Evolutionary conservation across 2,329 filamentous ascomycete species (phyloP), one percentile per base, ranked within the genome.

Genomic region (Talaromyces verruculosus): DNA sequence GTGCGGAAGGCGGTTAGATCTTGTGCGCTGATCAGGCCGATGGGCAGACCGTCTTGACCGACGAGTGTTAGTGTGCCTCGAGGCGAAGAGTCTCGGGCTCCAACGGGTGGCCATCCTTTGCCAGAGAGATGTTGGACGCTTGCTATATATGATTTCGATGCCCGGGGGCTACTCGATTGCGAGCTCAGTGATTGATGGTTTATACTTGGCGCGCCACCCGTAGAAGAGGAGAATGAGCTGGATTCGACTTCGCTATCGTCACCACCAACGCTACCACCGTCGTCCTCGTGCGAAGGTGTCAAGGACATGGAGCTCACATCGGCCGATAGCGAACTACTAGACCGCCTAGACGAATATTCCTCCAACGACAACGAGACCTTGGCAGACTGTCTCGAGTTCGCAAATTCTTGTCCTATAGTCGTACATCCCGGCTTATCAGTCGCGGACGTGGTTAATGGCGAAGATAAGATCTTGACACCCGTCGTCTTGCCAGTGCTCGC

Each of bases 1-100:
- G 89, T 91, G 55, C 89, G 84, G 77, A 91, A 91, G 0, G 88
- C 88, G 0, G 89, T 91, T 19, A 91, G 78, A 70, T 90, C 88
- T 66, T 86, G 86, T 0, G 89, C 88, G 70, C 89, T 90, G 67
- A 91, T 79, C 19, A 90, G 76, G 1, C 85, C 89, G 19, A 85
- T 83, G 0, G 87, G 85, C n/a, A 81, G 78, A 11, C 88, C 87
- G 35, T 78, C 72, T 15, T 78, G 77, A 70, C 89, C 87, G 37
- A 89, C 81, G 0, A 90, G 79, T 0, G 86, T 88, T 17, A 89
- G 75, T 22, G 84, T 84, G 63, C 87, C 87, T 66, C 80, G 81
- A 39, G 84, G 84, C 1, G 82, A 83, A n/a, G 83, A 81, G 68
- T 77, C 76, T 53, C 76, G 74, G 25, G 72, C 72, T 53, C 76